These are phyloP conservation scores for Bruguiera gymnorhiza DNA, from an alignment of 345 rosid species.

Conservation along the genomic window DNA sequence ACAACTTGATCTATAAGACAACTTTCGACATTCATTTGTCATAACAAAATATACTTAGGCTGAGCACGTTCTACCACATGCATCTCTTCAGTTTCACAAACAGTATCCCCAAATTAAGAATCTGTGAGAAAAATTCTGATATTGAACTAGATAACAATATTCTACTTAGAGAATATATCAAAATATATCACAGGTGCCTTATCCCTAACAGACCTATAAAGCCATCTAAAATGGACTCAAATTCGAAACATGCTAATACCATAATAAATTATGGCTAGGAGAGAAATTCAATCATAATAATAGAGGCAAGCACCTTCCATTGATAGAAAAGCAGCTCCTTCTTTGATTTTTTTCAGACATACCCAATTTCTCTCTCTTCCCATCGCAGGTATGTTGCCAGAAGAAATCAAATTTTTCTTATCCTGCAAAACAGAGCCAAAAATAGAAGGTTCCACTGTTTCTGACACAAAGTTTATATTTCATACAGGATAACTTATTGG, in stretches of 20 bases:
- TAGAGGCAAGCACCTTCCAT: slow-evolving; percentile 58
- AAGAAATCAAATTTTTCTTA: slow-evolving; percentile 53
- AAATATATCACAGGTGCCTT: neutral
- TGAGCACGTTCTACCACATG: no score
- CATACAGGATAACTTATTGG: no score
- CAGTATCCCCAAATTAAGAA: no score
- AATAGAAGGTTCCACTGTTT: slow-evolving; percentile 22
- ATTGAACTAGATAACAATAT: no score
- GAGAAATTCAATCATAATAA: neutral
- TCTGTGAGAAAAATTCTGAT: no score
- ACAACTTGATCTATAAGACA: no score
- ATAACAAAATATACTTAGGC: no score
- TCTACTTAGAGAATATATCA: neutral
- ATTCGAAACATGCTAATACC: no score
- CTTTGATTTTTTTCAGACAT: slow-evolving; percentile 25
- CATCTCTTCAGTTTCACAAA: no score
- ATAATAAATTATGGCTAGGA: neutral
- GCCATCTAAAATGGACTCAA: slow-evolving; percentile 1
- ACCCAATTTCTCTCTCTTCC: slow-evolving; percentile 53
- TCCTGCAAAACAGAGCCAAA: slow-evolving; percentile 71
- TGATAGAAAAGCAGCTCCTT: slow-evolving; percentile 87
- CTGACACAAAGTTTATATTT: neutral
- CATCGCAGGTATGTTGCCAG: slow-evolving; percentile 31
- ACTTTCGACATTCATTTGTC: no score
- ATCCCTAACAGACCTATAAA: neutral